Evolutionary conservation across 2,329 filamentous ascomycete species (phyloP).

Genomic region (Ramularia endophylla): DNA sequence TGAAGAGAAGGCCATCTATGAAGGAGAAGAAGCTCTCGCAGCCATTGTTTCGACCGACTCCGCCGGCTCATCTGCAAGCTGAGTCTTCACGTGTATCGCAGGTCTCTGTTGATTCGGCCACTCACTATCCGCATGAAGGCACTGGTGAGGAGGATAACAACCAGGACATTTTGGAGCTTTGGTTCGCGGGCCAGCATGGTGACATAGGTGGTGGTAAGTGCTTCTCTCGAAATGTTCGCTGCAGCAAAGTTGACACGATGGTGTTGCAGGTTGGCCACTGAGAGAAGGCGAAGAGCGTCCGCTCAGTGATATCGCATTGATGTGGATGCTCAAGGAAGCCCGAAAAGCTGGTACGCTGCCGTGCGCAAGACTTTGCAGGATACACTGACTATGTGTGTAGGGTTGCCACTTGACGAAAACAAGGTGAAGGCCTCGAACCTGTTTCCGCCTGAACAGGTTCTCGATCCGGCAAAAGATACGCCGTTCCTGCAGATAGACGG

Average conservation of each 20-base stretch:
- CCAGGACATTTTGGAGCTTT: constrained; percentile 74
- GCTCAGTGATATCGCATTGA: constrained; percentile 12
- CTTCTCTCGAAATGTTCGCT: not conserved
- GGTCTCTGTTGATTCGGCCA: constrained; percentile 19
- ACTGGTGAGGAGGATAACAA: constrained; percentile 29
- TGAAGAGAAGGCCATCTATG: constrained; percentile 5
- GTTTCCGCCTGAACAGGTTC: not conserved
- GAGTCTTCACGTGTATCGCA: constrained; percentile 27
- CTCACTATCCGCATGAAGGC: constrained; percentile 26
- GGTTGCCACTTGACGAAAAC: constrained; percentile 62
- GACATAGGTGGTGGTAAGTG: constrained; percentile 13
- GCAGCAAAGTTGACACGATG: too few species aligned
- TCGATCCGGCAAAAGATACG: constrained; percentile 1
- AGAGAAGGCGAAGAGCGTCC: constrained; percentile 8
- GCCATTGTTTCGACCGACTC: constrained; percentile 9
- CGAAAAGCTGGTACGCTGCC: constrained; percentile 59
- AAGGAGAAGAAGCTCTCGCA: constrained; percentile 10
- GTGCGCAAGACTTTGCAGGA: too few species aligned
- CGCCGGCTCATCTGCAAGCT: constrained; percentile 6
- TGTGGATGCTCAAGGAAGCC: constrained; percentile 57
- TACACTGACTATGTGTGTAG: too few species aligned
- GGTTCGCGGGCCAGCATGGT: constrained; percentile 64
- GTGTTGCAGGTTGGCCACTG: constrained; percentile 9
- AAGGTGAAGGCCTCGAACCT: constrained; percentile 37
- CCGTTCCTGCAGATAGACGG: constrained; percentile 8